phyloP scores from a whole-genome alignment of 2,329 filamentous ascomycete genomes.

The Ceratocystis huliohia region DNA sequence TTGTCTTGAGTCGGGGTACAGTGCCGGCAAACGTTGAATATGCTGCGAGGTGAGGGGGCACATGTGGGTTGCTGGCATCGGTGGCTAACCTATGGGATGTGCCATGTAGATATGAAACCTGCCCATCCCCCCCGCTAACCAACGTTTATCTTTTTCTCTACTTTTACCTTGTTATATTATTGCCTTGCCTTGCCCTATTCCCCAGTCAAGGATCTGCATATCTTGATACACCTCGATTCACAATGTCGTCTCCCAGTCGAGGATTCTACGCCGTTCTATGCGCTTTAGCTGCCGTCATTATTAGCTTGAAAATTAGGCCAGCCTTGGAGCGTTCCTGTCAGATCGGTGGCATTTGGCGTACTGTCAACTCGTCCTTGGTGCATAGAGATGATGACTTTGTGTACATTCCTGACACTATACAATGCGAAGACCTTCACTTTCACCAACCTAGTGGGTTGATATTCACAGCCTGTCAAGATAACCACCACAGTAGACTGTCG shows the following conservation, averaged over 20 bases:
- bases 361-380: constrained; percentile 23
- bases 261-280: not conserved
- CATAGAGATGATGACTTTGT: constrained; percentile 27
- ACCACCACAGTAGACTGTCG: constrained; percentile 30
- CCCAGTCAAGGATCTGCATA: not conserved
- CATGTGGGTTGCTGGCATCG: not conserved
- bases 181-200: not conserved
- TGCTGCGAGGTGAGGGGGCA: not conserved
- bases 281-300: not conserved
- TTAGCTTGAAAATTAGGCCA: constrained; percentile 3
- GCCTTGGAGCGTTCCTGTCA: constrained; percentile 14
- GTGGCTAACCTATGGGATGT: not conserved
- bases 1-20: too few relatives aligned
- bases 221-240: not conserved
- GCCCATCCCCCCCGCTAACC: not conserved
- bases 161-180: not conserved
- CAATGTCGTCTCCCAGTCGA: constrained; percentile 7
- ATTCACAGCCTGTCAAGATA: constrained; percentile 45
- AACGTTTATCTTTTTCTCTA: not conserved
- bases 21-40: too few relatives aligned
- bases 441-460: constrained; percentile 36
- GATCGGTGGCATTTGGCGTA: constrained; percentile 26
- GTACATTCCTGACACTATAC: constrained; percentile 38
- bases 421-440: constrained; percentile 50
- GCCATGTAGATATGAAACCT: not conserved